These are phyloP conservation scores for Protea cynaroides DNA, from an alignment of 164 flowering plant species.

Conservation along the genomic window DNA sequence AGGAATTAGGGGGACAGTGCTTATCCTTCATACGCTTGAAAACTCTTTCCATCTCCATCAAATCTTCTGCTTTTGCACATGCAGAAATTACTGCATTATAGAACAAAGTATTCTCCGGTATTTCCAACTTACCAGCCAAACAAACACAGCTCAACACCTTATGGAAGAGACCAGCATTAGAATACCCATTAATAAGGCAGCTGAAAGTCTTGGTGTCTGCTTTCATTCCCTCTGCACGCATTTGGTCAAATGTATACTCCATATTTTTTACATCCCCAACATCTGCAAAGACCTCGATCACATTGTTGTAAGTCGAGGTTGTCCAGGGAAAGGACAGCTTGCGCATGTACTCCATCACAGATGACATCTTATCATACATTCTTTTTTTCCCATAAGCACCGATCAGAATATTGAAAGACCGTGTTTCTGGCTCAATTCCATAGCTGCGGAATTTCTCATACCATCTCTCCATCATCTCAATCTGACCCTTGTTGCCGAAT, in stretches of 20 bases:
- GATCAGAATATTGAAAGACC: slow-evolving; percentile 85
- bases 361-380: slow-evolving; percentile 95
- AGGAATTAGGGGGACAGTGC: slow-evolving; percentile 43
- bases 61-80: slow-evolving; percentile 84
- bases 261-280: slow-evolving; percentile 84
- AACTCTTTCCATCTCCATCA: slow-evolving; percentile 94
- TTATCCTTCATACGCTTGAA: slow-evolving; percentile 72
- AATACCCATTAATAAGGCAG: slow-evolving; percentile 83
- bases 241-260: slow-evolving; percentile 92
- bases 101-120: slow-evolving; percentile 69
- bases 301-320: slow-evolving; percentile 87
- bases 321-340: slow-evolving; percentile 94
- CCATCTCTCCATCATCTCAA: slow-evolving; percentile 93
- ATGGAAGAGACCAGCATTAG: slow-evolving; percentile 79
- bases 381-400: slow-evolving; percentile 92
- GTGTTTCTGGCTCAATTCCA: slow-evolving; percentile 92
- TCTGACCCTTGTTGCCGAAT: slow-evolving; percentile 82
- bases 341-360: slow-evolving; percentile 96
- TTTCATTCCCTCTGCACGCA: slow-evolving; percentile 89
- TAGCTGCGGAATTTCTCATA: slow-evolving; percentile 85
- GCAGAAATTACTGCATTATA: slow-evolving; percentile 82
- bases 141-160: slow-evolving; percentile 69
- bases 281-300: slow-evolving; percentile 87
- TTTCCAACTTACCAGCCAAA: slow-evolving; percentile 78
- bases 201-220: slow-evolving; percentile 88